Base-by-base conservation (phyloP, 2,329 filamentous ascomycete species). In the Cercospora sp. region DNA sequence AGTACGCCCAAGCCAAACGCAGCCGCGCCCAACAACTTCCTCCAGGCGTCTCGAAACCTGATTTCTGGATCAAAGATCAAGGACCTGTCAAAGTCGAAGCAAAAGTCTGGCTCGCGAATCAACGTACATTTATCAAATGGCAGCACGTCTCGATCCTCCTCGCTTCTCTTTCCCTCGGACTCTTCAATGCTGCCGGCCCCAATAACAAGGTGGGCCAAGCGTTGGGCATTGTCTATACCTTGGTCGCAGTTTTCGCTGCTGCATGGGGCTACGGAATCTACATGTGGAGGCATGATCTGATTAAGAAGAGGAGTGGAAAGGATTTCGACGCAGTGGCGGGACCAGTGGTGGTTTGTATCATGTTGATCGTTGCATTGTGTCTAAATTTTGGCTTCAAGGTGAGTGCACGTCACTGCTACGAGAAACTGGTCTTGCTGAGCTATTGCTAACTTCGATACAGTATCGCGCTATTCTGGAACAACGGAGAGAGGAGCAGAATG, bases 111-210 rank as follows among this genome's bases (percentile, higher is more conserved):
- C 89, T 99, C 66, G 95, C 95, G 64, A 99, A 99, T 80, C 94
- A 99, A 82, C 90, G 95, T 69, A 99, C 95, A 0, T 99, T 97
- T 78, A 90, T 99, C 80, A 98, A 97, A 80, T 99, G 95, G 95
- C 92, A 98, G 83, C 94, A 98, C 79, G 93, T 99, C 75, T 90
- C 89, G 69, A 88, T 99, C 60, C 85, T 99, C 13, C 88, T 99
- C 26, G 94, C 93, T 42, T 89, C 90, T 23, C 82, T 99, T 31
- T 92, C 92, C 0, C 83, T 99, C 12, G 92, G 90, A 23, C 83
- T 99, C 30, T 97, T 94, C 82, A 94, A 96, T 74, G 93, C 94
- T 0, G 94, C 94, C 0, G 91, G 92, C 6, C 83, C 89, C 73
- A 76, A 84, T 66, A 92, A 96, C 79, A 83, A 84, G n/a, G 80